Evolutionary conservation across 2,329 filamentous ascomycete species (phyloP).

Genomic region (Trichoderma cornu-damae): DNA sequence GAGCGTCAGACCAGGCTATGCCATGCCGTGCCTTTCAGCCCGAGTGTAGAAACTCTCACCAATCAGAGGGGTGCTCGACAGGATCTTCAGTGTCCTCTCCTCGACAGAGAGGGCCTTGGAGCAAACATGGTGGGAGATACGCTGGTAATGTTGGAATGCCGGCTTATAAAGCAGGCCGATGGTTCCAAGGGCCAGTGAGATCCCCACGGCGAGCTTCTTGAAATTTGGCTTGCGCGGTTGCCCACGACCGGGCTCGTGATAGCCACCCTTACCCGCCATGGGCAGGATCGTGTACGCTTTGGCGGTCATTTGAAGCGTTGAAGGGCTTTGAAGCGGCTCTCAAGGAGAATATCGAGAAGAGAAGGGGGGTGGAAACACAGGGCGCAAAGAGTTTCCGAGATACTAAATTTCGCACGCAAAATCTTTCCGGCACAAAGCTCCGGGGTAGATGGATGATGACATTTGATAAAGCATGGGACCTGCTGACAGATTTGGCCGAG

Average conservation of each 20-base stretch:
- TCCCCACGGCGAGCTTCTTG: constrained; percentile 23
- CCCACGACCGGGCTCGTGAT: background rate
- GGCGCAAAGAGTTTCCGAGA: background rate
- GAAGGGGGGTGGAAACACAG: background rate
- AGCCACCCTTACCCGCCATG: background rate
- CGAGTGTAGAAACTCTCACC: constrained; percentile 32
- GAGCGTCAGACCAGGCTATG: background rate
- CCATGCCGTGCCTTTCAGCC: background rate
- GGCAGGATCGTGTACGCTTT: constrained; percentile 9
- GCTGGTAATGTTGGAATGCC: constrained; percentile 25
- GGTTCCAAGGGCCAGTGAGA: constrained; percentile 26
- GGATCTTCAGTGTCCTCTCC: constrained; percentile 42
- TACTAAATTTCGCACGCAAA: background rate
- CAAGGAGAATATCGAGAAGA: background rate
- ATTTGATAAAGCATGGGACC: background rate
- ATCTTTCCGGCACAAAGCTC: background rate
- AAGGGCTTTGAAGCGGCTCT: background rate
- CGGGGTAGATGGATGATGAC: background rate
- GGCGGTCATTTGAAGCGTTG: background rate
- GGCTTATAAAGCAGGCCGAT: constrained; percentile 28
- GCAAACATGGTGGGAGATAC: constrained; percentile 25
- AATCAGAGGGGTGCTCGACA: constrained; percentile 45
- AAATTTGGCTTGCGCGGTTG: constrained; percentile 24
- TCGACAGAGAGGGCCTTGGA: constrained; percentile 36
- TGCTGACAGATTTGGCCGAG: background rate